Base-by-base conservation (phyloP, 495 filamentous ascomycete species). In the Echria macrotheca region DNA sequence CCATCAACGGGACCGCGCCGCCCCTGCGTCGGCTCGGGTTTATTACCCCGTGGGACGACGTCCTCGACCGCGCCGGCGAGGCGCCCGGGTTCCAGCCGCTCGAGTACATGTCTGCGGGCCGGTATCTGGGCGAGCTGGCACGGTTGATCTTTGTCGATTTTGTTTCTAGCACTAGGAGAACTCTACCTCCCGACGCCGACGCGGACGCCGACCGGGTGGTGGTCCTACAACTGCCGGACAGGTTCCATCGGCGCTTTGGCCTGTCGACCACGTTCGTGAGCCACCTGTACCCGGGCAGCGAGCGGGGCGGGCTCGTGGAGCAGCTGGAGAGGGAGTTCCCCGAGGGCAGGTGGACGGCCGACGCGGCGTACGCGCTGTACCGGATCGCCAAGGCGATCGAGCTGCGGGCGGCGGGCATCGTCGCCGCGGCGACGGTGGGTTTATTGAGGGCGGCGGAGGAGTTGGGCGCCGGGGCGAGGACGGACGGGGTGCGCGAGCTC, bases 71-170 rank as follows among this genome's bases (percentile, higher is more conserved):
- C 7, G 77, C 78, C 9, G 81, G 82, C 58, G 80, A 86, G 57
- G 75, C 75, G 1, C 86, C 87, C 0, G 88, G 87, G 0, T 91
- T 91, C 57, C 86, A 91, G 58, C 88, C 88, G 1, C 82, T 91
- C 46, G 88, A 94, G 65, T 90, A 91, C 62, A 88, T 94, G 85
- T 89, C 86, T 1, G 78, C 84, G 14, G 88, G 88, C 0, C 76
- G 87, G 14, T 94, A 94, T 59, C 74, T 94, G 12, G 88, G 88
- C 37, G 88, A 91, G 69, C 73, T 94, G n/a, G 82, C 81, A 21
- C 78, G 88, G 8, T 59, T 91, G 5, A 80, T 88, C 17, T 73
- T 85, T 33, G 66, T 83, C 24, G 85, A 89, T n/a, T n/a, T n/a
- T n/a, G n/a, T n/a, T n/a, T n/a, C n/a, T n/a, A n/a, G n/a, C n/a